Evolutionary conservation across 176 grass and related monocot genomes (phyloP).

Genomic region (Luzula sylvatica): DNA sequence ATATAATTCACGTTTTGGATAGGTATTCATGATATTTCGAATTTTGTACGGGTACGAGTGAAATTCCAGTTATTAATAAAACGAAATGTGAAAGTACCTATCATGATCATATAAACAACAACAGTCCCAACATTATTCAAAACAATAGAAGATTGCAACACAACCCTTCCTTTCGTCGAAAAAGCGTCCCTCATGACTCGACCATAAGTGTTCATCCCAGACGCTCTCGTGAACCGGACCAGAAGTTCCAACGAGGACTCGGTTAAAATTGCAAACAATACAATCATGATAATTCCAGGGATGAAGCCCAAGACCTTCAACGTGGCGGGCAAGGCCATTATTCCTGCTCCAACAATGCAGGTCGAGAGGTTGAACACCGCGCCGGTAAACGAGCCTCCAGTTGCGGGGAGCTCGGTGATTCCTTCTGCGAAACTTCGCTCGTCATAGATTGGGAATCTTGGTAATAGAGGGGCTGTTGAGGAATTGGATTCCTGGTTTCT

Average conservation of each 20-base stretch:
- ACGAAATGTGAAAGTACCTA: constrained; percentile 37
- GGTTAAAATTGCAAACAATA: constrained; percentile 52
- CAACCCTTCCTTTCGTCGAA: constrained; percentile 41
- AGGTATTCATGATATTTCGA: too few relatives aligned
- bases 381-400: constrained; percentile 61
- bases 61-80: neutral
- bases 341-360: constrained; percentile 71
- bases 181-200: constrained; percentile 61
- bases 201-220: constrained; percentile 46
- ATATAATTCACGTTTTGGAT: too few relatives aligned
- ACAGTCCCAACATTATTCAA: constrained; percentile 67
- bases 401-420: constrained; percentile 16
- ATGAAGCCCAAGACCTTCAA: constrained; percentile 82
- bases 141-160: constrained; percentile 50
- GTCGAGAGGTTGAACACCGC: constrained; percentile 85
- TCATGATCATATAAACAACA: constrained; percentile 88
- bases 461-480: constrained; percentile 27
- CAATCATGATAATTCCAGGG: constrained; percentile 64
- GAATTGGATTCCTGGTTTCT: neutral
- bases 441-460: constrained; percentile 22
- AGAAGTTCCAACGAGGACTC: constrained; percentile 81
- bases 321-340: constrained; percentile 75
- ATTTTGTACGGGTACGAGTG: too few relatives aligned
- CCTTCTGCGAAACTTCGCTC: neutral
- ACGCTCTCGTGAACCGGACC: constrained; percentile 59